Evolutionary conservation across 176 grass and related monocot species (phyloP), one percentile per base, ranked within the genome.

Genomic region (Themeda triandra): DNA sequence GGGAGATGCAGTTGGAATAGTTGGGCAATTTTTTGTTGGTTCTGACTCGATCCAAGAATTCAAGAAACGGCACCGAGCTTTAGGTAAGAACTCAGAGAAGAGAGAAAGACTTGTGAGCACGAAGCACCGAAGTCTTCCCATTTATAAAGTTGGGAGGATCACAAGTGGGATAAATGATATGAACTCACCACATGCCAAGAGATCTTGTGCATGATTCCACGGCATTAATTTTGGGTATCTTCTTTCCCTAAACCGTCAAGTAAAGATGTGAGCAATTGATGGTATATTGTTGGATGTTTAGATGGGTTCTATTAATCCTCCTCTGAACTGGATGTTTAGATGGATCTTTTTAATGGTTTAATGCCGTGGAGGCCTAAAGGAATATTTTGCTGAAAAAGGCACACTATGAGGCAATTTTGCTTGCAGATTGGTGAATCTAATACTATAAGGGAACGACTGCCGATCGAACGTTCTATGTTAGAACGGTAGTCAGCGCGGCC

Each of bases 121-220:
- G 4, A 24, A 27, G 42, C 3, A 12, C 6, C 32, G 24, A 85
- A 86, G 72, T 82, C 54, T 82, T 45, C 78, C 29, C 2, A n/a
- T 45, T 59, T 80, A 51, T 48, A 84, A 18, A 62, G 62, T 29
- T 75, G 35, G 75, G 12, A 3, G 3, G 13, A 80, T 40, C 29
- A 76, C 70, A 85, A 89, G 37, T 76, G 60, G 82, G 49, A 51
- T 80, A 76, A 37, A 80, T 62, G 24, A 62, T 31, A 80, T 37
- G 8, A 67, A n/a, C 21, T 12, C 51, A 44, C 21, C 29, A 45
- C 14, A 65, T 64, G 32, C 27, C 56, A 78, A 30, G 54, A 71
- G 70, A 31, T 24, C 32, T 23, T 63, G 5, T 30, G 49, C 21
- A 27, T 2, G 48, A 29, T 62, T 65, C 10, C 11, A 10, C 7